phyloP scores from a whole-genome alignment of 495 filamentous ascomycete genomes.

The Tuber calosporum region DNA sequence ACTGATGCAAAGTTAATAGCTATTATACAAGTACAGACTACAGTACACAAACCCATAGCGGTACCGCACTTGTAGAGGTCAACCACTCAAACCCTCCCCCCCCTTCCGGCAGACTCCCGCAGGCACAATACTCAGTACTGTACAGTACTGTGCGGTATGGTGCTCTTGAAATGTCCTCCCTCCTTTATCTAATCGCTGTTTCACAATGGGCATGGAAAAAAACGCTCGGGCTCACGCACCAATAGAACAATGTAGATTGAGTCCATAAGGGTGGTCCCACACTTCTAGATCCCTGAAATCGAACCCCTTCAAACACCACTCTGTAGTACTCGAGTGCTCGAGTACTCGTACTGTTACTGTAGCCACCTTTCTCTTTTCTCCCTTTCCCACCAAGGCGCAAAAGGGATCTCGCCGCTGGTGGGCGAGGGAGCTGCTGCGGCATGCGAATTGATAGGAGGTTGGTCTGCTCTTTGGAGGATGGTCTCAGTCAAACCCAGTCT shows the following conservation, averaged over 20 bases:
- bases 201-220: background rate
- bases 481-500: background rate
- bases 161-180: background rate
- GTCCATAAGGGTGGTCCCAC: background rate
- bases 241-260: background rate
- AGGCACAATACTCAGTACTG: background rate
- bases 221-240: background rate
- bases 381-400: background rate
- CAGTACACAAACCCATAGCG: no score
- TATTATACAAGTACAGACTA: no score
- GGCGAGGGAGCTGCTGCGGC: background rate
- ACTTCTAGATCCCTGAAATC: background rate
- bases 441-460: background rate
- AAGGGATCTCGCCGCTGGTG: background rate
- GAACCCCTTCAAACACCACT: background rate
- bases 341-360: no score
- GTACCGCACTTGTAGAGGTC: no score
- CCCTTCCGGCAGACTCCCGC: background rate
- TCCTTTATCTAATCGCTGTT: conserved; percentile 7
- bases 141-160: background rate
- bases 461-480: background rate
- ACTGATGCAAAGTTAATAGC: no score
- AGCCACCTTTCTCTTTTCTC: background rate
- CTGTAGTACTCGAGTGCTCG: no score
- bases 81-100: background rate